Base-by-base conservation (phyloP, 148 eudicot species). In the Rhododendron ferrugineum region DNA sequence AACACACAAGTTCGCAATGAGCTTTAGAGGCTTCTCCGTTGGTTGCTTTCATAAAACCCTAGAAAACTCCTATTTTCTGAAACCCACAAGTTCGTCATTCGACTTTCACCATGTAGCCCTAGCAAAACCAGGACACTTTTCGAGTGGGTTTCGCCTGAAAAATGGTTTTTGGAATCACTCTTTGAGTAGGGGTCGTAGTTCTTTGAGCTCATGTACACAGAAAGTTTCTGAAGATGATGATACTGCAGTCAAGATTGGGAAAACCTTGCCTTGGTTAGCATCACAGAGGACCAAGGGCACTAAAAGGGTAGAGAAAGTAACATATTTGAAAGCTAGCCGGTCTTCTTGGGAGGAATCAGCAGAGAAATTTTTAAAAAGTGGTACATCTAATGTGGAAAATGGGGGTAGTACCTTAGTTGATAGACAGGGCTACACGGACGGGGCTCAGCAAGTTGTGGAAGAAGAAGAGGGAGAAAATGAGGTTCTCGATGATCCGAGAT, bases 311-410 rank as follows among this genome's bases (percentile, higher is more conserved):
- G 88, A 81, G 66, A 89, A 87, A 44, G 83, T 60, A 77, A 86
- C 32, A 80, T 86, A 83, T 30, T 79, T 15, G 23, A 93, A 90
- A 85, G 76, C 82, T 52, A 66, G 64, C 44, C 89, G 90, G 84
- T 96, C 98, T 56, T 85, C 95, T 54, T 96, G 98, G 98, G 98
- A 93, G 90, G 91, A 91, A 79, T 92, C 98, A 14, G 98, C 98
- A 0, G 93, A 96, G 36, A 94, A 91, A 79, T 91, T 92, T 42
- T 78, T 93, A 54, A 92, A 88, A 79, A 87, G 85, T 34, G 82
- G 89, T 36, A 42, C 84, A 52, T 84, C 92, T 8, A 72, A 60
- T 6, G 86, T 83, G 49, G 90, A 85, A 82, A 89, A 86, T 18
- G 79, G 84, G 77, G 86, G 86, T 36, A 79, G 80, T 84, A 56